Conservation (phyloP, 2,329 filamentous ascomycete genomes). For the Stemphylium vesicarium region DNA sequence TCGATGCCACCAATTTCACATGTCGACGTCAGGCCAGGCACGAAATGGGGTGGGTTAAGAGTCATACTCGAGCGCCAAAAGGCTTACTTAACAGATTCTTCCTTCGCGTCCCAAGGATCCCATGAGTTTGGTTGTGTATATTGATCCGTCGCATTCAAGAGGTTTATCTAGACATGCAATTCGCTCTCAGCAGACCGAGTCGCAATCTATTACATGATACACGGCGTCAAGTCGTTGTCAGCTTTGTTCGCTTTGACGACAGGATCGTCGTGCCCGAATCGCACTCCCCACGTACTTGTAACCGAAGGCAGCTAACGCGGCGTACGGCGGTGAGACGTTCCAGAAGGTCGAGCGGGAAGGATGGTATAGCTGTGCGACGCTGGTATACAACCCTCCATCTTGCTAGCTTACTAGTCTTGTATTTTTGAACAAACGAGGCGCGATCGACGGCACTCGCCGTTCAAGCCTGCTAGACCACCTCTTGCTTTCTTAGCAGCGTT, state of each 20-base stretch:
- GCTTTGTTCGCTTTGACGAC: background rate
- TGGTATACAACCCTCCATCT: conserved; percentile 1
- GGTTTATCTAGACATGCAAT: background rate
- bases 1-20: conserved; percentile 4
- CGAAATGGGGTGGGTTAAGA: conserved; percentile 2
- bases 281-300: conserved; percentile 2
- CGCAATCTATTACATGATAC: conserved; percentile 15
- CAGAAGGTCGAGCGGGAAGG: conserved; percentile 13
- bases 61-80: conserved; percentile 7
- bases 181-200: background rate
- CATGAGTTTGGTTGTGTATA: background rate
- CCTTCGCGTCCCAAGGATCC: background rate
- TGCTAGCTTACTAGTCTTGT: background rate
- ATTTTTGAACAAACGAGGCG: background rate
- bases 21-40: conserved; percentile 10
- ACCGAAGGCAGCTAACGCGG: conserved; percentile 8
- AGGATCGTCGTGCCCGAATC: background rate
- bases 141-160: background rate
- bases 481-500: background rate
- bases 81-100: conserved; percentile 9
- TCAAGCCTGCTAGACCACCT: background rate
- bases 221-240: conserved; percentile 2
- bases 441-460: background rate
- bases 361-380: conserved; percentile 3
- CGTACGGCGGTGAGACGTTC: conserved; percentile 17